Evolutionary conservation across 345 rosid genomes (phyloP).

Genomic region (Pistacia integerrima): DNA sequence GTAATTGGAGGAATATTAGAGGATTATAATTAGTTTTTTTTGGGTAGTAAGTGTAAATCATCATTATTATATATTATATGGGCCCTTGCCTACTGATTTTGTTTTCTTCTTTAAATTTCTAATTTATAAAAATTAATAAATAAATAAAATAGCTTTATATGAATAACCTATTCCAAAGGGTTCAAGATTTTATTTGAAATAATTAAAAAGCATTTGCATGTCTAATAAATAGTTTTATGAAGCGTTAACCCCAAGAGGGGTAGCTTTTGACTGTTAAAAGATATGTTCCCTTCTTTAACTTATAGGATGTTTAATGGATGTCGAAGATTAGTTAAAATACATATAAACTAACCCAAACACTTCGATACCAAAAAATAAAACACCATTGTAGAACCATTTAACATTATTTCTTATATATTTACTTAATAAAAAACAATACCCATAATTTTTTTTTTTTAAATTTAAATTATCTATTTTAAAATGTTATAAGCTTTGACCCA

Average conservation of each 20-base stretch:
- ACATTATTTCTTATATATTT: too few species aligned
- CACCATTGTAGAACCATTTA: too few species aligned
- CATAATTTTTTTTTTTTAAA: neutral
- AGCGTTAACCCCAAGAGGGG: too few species aligned
- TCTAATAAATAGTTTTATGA: too few species aligned
- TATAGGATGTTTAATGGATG: too few species aligned
- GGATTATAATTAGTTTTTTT: constrained; percentile 24
- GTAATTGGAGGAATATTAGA: constrained; percentile 8
- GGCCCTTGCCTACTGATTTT: neutral
- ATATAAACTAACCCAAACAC: too few species aligned
- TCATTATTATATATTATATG: constrained; percentile 19
- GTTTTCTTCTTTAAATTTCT: constrained; percentile 22
- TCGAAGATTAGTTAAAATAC: too few species aligned
- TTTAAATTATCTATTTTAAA: too few species aligned
- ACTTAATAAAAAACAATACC: too few species aligned
- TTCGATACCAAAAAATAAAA: too few species aligned
- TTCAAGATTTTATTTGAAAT: neutral
- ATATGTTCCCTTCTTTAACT: too few species aligned
- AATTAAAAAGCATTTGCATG: neutral
- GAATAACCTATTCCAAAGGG: neutral
- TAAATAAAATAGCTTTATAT: neutral
- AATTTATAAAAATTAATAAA: neutral
- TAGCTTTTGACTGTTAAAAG: too few species aligned
- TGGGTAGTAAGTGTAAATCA: constrained; percentile 20
- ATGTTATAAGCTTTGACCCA: neutral